Evolutionary conservation across 768 basidiomycete species (phyloP), one percentile per base, ranked within the genome.

Genomic region (Rhodotorula taiwanensis): DNA sequence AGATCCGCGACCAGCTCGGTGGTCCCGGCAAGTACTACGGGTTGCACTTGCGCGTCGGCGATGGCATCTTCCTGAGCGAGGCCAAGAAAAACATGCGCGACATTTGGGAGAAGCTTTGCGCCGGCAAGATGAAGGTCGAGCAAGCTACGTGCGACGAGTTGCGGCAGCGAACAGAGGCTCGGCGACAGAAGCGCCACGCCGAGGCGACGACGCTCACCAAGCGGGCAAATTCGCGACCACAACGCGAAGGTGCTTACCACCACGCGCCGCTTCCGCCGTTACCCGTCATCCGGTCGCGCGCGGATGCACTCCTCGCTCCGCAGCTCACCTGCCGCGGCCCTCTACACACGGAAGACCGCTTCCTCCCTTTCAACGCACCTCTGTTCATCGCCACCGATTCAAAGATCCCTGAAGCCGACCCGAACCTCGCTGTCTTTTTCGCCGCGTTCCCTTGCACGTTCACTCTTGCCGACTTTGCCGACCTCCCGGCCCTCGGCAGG

Each of bases 321-420:
- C 34, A 74, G 11, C 72, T 76, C 14, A 43, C 41, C 34, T 86
- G 85, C 66, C 79, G 76, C 33, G 70, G 75, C 8, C 70, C 68
- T 18, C 75, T 76, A 11, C 79, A 83, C 72, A 74, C 74, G 0
- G 59, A 62, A 3, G 60, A 71, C 3, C 60, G 70, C 18, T 77
- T 80, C 8, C 60, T 62, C 23, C 70, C 67, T 2, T 77, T 86
- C 55, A 86, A 86, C 69, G 78, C 76, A 9, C 84, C 84, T 0
- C 71, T 88, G 43, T 88, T 81, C 75, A 78, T 87, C 58, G 81
- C 87, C 15, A 86, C 86, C 21, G 86, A 87, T 72, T 79, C 79
- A 18, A 63, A 71, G 9, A 71, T 76, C 16, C 80, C 82, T 0
- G 64, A 67, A 3, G 64, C 70, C 0, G 76, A 84, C 69, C 77